phyloP scores from a whole-genome alignment of 2,329 filamentous ascomycete species.

The Claviceps sp. region DNA sequence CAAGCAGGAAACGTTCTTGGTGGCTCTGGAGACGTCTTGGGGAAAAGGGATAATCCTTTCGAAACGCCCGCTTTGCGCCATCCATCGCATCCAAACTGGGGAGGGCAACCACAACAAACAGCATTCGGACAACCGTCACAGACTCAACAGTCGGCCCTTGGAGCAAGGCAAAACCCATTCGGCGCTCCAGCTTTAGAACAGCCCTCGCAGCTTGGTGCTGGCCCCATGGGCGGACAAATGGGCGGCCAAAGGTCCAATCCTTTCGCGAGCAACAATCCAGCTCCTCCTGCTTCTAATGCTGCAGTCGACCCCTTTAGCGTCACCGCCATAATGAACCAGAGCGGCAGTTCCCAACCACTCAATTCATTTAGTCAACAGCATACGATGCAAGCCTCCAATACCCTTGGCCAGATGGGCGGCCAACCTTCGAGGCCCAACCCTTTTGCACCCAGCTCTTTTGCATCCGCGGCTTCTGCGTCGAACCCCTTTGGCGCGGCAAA shows the following conservation, averaged over 20 bases:
- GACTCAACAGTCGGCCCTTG: constrained; percentile 24
- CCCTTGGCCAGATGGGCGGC: constrained; percentile 11
- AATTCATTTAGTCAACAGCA: constrained; percentile 11
- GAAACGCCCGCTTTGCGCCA: constrained; percentile 22
- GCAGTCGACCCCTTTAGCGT: constrained; percentile 18
- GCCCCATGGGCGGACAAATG: constrained; percentile 12
- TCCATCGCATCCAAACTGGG: constrained; percentile 17
- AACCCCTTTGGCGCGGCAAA: constrained; percentile 13
- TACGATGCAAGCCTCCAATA: constrained; percentile 4
- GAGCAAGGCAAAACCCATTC: constrained; percentile 22
- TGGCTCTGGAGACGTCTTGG: constrained; percentile 26
- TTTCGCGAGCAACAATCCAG: constrained; percentile 14
- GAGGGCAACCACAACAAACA: constrained; percentile 11
- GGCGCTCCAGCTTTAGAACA: constrained; percentile 21
- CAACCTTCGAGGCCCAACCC: constrained; percentile 11
- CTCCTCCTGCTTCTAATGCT: background rate
- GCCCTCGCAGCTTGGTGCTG: constrained; percentile 14
- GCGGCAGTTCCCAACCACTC: background rate
- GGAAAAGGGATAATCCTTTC: constrained; percentile 22
- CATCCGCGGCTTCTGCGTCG: too few species aligned
- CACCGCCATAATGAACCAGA: background rate
- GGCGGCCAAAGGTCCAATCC: constrained; percentile 26
- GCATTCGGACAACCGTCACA: constrained; percentile 30
- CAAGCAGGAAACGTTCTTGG: constrained; percentile 18
- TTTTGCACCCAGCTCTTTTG: constrained; percentile 10